These are phyloP conservation scores for Syncephalis plumigaleata DNA, from an alignment of 371 early-diverging fungal genomes.

Conservation along the genomic window DNA sequence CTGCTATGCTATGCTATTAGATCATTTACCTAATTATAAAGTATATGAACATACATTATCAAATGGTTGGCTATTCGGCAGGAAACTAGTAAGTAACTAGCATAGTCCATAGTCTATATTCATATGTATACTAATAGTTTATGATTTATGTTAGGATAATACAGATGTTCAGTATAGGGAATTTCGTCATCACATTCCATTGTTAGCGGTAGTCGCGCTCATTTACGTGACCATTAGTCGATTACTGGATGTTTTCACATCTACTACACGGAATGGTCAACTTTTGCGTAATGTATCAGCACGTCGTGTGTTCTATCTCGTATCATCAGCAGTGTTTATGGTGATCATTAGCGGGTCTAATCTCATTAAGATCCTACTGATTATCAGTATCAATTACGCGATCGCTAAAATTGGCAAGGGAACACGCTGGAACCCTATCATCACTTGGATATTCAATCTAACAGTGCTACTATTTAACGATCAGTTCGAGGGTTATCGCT, in stretches of 20 bases:
- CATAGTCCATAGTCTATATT: slow-evolving; percentile 23
- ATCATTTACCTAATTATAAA: slow-evolving; percentile 4
- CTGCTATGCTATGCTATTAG: slow-evolving; percentile 1
- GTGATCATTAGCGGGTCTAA: slow-evolving; percentile 43
- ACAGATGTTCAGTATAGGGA: slow-evolving; percentile 68
- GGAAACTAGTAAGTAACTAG: slow-evolving; percentile 44
- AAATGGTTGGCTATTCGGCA: slow-evolving; percentile 39
- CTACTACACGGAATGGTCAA: slow-evolving; percentile 8
- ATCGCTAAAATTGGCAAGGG: slow-evolving; percentile 32
- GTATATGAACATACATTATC: slow-evolving; percentile 1
- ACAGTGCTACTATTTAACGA: slow-evolving; percentile 59
- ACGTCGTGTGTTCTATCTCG: slow-evolving; percentile 24
- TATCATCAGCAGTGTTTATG: slow-evolving; percentile 41
- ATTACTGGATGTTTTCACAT: slow-evolving; percentile 13
- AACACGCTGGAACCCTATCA: slow-evolving; percentile 30
- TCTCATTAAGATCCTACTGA: slow-evolving; percentile 43
- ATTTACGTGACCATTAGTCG: slow-evolving; percentile 26
- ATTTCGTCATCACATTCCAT: slow-evolving; percentile 58
- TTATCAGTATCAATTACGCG: slow-evolving; percentile 38
- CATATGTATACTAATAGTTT: slow-evolving; percentile 7
- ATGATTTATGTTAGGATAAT: slow-evolving; percentile 46
- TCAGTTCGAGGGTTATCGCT: slow-evolving; percentile 47
- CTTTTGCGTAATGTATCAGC: slow-evolving; percentile 13
- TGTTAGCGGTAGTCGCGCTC: slow-evolving; percentile 29
- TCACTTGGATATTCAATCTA: slow-evolving; percentile 68